Evolutionary conservation across 1,284 basidiomycete genomes (phyloP).

Genomic region (Marasmius fiardii): DNA sequence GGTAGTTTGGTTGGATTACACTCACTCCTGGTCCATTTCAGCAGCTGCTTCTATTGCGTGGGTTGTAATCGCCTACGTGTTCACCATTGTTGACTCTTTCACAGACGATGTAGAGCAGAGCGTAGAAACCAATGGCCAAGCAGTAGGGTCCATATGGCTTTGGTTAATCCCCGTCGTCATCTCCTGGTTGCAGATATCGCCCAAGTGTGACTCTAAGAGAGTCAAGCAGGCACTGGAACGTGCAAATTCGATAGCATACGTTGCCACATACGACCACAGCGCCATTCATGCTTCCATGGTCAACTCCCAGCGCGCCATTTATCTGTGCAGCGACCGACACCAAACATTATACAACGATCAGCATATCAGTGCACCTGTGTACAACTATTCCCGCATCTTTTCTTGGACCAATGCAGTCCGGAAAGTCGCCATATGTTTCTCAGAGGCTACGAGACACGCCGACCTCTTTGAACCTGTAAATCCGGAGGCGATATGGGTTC

Average conservation of each 20-base stretch:
- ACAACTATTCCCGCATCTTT: conserved; percentile 22
- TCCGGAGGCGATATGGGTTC: conserved; percentile 6
- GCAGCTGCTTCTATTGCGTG: conserved; percentile 35
- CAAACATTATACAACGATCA: conserved; percentile 16
- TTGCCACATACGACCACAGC: conserved; percentile 17
- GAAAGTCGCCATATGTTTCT: conserved; percentile 16
- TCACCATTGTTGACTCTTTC: conserved; percentile 38
- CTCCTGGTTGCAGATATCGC: conserved; percentile 36
- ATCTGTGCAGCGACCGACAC: conserved; percentile 7
- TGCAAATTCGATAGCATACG: conserved; percentile 28
- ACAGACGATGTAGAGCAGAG: conserved; percentile 14
- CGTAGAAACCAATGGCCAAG: conserved; percentile 30
- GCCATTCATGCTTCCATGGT: conserved; percentile 11
- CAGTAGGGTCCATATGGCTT: conserved; percentile 35
- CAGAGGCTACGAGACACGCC: conserved; percentile 14
- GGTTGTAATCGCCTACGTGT: conserved; percentile 40
- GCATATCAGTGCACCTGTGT: conserved; percentile 19
- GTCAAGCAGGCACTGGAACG: conserved; percentile 26
- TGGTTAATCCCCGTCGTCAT: conserved; percentile 41
- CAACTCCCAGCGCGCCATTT: conserved; percentile 16
- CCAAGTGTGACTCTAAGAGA: conserved; percentile 34
- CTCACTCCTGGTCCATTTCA: conserved; percentile 30
- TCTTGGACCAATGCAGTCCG: conserved; percentile 20
- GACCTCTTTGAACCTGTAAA: conserved; percentile 9
- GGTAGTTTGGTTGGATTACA: conserved; percentile 22